Conservation (phyloP, 2,329 filamentous ascomycete genomes). For the Penicillium brevicompactum region DNA sequence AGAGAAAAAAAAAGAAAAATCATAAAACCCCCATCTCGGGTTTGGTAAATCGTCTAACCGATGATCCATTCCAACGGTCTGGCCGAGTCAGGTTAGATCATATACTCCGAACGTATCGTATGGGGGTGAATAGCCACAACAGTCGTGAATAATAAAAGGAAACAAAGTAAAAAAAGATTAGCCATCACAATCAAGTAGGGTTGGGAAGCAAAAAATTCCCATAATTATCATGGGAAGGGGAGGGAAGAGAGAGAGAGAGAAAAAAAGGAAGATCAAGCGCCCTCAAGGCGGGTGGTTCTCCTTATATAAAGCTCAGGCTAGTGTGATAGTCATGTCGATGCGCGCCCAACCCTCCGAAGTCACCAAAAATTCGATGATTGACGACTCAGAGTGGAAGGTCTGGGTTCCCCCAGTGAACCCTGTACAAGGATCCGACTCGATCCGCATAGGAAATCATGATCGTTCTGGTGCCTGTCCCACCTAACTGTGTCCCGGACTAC, state of each 20-base stretch:
- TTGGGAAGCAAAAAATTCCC: neutral
- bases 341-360: conserved; percentile 22
- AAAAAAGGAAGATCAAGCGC: conserved; percentile 11
- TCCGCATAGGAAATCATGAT: conserved; percentile 28
- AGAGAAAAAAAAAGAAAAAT: conserved; percentile 3
- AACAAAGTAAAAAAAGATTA: neutral
- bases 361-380: conserved; percentile 3
- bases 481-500: conserved; percentile 23
- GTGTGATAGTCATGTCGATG: conserved; percentile 27
- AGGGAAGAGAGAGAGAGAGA: neutral
- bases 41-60: conserved; percentile 12
- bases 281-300: conserved; percentile 20
- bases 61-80: conserved; percentile 31
- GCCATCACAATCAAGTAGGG: neutral
- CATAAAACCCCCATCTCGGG: conserved; percentile 1
- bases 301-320: conserved; percentile 30
- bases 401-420: conserved; percentile 15
- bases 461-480: conserved; percentile 33
- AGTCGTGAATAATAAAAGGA: neutral
- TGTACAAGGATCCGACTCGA: conserved; percentile 31
- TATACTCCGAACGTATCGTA: conserved; percentile 20
- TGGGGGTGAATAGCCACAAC: neutral
- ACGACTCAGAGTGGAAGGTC: conserved; percentile 10
- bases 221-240: neutral
- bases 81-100: conserved; percentile 28